Evolutionary conservation across 2,329 filamentous ascomycete genomes (phyloP), one percentile per base, ranked within the genome.

Genomic region (Colletotrichum lindemuthianum): DNA sequence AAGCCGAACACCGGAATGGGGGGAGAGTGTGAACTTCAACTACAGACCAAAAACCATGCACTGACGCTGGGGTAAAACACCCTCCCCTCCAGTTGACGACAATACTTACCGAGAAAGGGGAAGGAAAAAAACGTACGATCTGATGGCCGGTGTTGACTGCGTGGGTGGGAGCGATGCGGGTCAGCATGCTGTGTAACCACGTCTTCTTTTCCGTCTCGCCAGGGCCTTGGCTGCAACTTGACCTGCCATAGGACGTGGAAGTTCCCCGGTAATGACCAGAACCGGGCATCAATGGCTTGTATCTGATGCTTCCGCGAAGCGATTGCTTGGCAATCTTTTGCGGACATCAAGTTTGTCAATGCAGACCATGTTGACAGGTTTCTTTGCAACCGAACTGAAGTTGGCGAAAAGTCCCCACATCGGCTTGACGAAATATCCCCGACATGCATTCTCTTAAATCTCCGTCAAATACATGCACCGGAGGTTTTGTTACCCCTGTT

Each of bases 401-500:
- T 24, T 24, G 24, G 24, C 24, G 24, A 24, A 24, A 24, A 24
- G 58, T 57, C 63, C 57, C 63, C 63, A 61, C 63, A 57, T 34
- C 40, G 41, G n/a, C 36, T 41, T 65, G 32, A 65, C 51, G n/a
- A 56, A 43, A 65, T 16, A 32, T 41, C 48, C 47, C 45, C 51
- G 52, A 63, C 63, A 65, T 36, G 63, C 63, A 56, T 53, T 59
- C 24, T 41, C 36, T 48, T 41, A 65, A 65, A 57, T 65, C 63
- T 65, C 63, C 63, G 52, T 65, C 47, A 43, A 57, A 52, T 63
- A 24, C 24, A 57, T 63, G 63, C 63, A 57, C 63, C 63, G 63
- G 63, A 57, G 41, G 34, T 65, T 65, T 63, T 61, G 39, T 24
- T 6, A 45, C 41, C 54, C 63, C 63, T 65, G 58, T 36, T 15